Evolutionary conservation across 768 basidiomycete genomes (phyloP), one percentile per base, ranked within the genome.

Genomic region (Tulasnella sp.): DNA sequence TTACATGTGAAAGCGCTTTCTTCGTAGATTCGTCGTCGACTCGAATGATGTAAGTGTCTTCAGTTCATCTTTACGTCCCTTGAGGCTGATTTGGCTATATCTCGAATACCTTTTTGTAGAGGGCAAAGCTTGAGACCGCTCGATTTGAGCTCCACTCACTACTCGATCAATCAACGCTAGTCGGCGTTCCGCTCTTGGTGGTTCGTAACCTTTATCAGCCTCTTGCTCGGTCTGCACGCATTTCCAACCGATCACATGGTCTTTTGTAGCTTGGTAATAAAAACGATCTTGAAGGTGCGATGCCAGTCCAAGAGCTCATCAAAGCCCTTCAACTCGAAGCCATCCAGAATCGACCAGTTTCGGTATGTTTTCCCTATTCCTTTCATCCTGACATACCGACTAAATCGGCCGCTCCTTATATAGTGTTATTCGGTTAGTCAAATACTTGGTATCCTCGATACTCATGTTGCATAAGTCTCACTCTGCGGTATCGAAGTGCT

Each of bases 11-110:
- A n/a, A n/a, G n/a, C n/a, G n/a, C n/a, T n/a, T 19, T 30, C 29
- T 42, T 29, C 32, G 27, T 67, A 95, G 92, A 19, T 94, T 90
- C 67, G 88, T 96, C n/a, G 86, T 96, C 21, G 93, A 96, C 69
- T 87, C 93, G 3, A 77, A 80, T 50, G 92, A 95, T 68, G 91
- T 91, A 67, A 64, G 85, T 75, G 26, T 41, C 15, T 19, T 42
- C 34, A 15, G 34, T 7, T 38, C 34, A 38, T 7, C 5, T 38
- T 7, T 38, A 38, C 15, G 34, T 15, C 48, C 38, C 43, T 38
- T 23, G 23, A 38, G n/a, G n/a, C n/a, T 30, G 19, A 30, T 23
- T 27, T 61, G 26, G 15, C 21, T 13, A 19, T 27, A 32, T 19
- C 30, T 41, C n/a, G 19, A 13, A 45, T 30, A 21, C 11, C 30